Base-by-base conservation (phyloP, 495 filamentous ascomycete genomes). In the Neurospora sp. region DNA sequence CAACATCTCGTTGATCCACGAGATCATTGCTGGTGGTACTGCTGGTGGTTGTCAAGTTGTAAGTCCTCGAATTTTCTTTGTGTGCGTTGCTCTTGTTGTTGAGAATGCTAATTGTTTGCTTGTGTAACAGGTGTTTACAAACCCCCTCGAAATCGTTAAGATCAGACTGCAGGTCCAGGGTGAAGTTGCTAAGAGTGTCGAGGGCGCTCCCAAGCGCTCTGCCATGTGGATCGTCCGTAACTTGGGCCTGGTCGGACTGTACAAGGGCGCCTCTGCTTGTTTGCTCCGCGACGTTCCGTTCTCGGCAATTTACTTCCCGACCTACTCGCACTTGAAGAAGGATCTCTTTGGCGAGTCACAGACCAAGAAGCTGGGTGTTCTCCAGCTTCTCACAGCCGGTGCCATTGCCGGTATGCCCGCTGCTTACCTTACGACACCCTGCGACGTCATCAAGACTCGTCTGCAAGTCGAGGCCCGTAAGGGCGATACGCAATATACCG, bases 401-500 rank as follows among this genome's bases (percentile, higher is more conserved):
- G 96, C 96, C 69, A 97, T 98, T 65, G 96, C 96, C 69, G 96
- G 96, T 84, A 99, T 99, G 96, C 96, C 96, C 16, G 94, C 96
- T 3, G 96, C 96, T 7, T 99, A 99, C 83, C 86, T 99, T 72
- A 99, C 96, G 31, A 99, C 96, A 4, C 96, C 96, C 4, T 98
- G 92, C 84, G 96, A 99, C 79, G 96, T 99, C 73, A 98, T 99
- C 89, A 99, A 99, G 86, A 99, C 96, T 8, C 92, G 96, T 79
- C 85, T 99, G 72, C 96, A 99, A 78, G 96, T 99, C 72, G 96
- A 99, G 80, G 94, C 96, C 9, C 90, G 96, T 71, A 98, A 98
- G 83, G 96, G 96, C 69, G 96, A 99, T 73, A 90, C 90, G 12
- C 84, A 84, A 42, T 99, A 99, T 85, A 93, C 88, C 22, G 90